Evolutionary conservation across 2,329 filamentous ascomycete species (phyloP), one percentile per base, ranked within the genome.

Genomic region (Fusarium floridanum): DNA sequence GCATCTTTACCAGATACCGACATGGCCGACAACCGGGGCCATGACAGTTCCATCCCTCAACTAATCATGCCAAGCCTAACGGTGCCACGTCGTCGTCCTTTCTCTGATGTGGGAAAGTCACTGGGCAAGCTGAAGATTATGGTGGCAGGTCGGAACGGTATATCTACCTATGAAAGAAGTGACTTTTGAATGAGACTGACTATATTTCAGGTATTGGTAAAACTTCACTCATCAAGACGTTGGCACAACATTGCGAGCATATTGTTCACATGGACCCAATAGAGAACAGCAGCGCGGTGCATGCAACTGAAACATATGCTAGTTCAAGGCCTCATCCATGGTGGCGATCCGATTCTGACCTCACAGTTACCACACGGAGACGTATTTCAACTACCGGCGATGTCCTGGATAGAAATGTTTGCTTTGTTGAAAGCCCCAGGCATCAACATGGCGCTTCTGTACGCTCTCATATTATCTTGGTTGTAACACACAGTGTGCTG

Each of bases 41-140:
- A 79, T 24, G 67, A 77, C 60, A 53, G 70, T 55, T 59, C 77
- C 71, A 87, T 86, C 45, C 93, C 93, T 27, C 95, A 98, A 82
- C 88, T 99, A n/a, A 94, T 99, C 70, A 99, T 99, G 97, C 97
- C 97, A 6, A 98, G 95, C 80, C 92, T 99, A 78, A 92, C 91
- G 71, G 97, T 99, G 90, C 96, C 97, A 5, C 93, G 91, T 70
- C 91, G 97, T 60, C 89, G 95, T 61, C 95, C 95, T 0, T 98
- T 98, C 82, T 98, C 97, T 0, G 91, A 93, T n/a, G 89, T 90
- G 56, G 97, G 97, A 17, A 96, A 93, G 84, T 89, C 88, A 37
- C 89, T 98, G 81, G 96, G 96, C 1, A 92, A 94, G 77, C 86
- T 98, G 64, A 98, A 97, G 84, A 86, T 98, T n/a, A 86, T 98